Evolutionary conservation across 2,329 filamentous ascomycete genomes (phyloP), one percentile per base, ranked within the genome.

Genomic region (Botrytis porri): DNA sequence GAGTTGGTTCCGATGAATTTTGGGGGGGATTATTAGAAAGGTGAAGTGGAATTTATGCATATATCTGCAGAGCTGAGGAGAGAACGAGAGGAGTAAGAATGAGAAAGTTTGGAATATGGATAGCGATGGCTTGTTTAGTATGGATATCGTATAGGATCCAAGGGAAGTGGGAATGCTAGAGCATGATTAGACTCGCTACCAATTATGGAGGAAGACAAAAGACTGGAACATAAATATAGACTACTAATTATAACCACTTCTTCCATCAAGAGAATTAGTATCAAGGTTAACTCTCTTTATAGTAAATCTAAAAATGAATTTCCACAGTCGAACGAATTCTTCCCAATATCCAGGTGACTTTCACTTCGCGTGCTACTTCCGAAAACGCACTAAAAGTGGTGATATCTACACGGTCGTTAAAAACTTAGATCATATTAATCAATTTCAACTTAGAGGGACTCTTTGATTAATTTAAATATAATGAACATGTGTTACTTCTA

Each of bases 1-100:
- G 69, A 65, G 10, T 35, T 32, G 45, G 37, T 71, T 48, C 54
- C 37, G n/a, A 54, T 71, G 45, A n/a, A 71, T 71, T 57, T 71
- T 12, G 60, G 60, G 5, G 61, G 69, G 25, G 69, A 65, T 54
- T 12, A 63, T 57, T 69, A 14, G 4, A 57, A 12, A 14, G 39
- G 2, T 6, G 66, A 32, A 37, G n/a, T 57, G 25, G 9, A 4
- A 7, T 32, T 22, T 8, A 43, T 35, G 20, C 18, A 18, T 18
- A 37, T 12, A n/a, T 39, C 7, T 35, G n/a, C 12, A 25, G 20
- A 4, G 20, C 7, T 22, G 54, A 35, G 39, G 14, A 35, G 6
- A 29, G 14, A n/a, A n/a, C n/a, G n/a, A n/a, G 5, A 37, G 9
- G n/a, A 1, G 35, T 22, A 16, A 14, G 60, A n/a, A n/a, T 12